These are phyloP conservation scores for Dictyophora rubrovolvata DNA, from an alignment of 768 basidiomycete genomes.

Conservation along the genomic window DNA sequence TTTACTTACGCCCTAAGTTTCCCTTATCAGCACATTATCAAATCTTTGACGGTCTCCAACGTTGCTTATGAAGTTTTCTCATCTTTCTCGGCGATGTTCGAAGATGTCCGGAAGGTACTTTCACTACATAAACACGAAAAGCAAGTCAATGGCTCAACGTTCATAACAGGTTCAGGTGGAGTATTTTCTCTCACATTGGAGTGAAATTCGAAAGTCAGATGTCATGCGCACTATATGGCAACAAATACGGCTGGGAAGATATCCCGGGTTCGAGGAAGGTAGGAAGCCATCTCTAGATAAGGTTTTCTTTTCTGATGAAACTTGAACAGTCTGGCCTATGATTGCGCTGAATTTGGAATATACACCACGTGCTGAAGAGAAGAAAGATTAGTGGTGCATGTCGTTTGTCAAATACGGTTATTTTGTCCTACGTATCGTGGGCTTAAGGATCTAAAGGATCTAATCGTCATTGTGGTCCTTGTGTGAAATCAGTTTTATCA, in stretches of 20 bases:
- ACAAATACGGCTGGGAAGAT: constrained; percentile 72
- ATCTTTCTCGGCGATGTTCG: constrained; percentile 72
- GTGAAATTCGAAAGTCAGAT: constrained; percentile 71
- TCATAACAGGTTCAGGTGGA: constrained; percentile 49
- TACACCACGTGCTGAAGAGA: constrained; percentile 24
- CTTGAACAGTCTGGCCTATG: constrained; percentile 49
- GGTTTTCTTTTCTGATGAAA: constrained; percentile 11
- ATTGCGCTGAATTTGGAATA: constrained; percentile 57
- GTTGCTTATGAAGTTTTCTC: constrained; percentile 83
- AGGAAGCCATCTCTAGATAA: constrained; percentile 9
- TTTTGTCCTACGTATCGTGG: background rate
- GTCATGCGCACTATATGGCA: constrained; percentile 78
- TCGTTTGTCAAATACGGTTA: background rate
- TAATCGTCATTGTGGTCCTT: too few species aligned
- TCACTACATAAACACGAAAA: background rate
- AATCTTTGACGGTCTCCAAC: constrained; percentile 66
- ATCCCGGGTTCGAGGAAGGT: constrained; percentile 87
- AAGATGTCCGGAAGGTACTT: constrained; percentile 64
- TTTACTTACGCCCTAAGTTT: background rate
- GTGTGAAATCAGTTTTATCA: too few species aligned
- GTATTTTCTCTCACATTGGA: constrained; percentile 76
- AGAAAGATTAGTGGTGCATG: background rate
- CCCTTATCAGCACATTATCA: constrained; percentile 53
- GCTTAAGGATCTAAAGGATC: background rate
- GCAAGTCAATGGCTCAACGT: background rate